A percentile compares a stretch with the other conserved stretches of the same genome.
These are phyloP conservation scores for Alternaria hordeiaustralica DNA, from an alignment of 2,329 filamentous ascomycete genomes.

Conservation along the genomic window DNA sequence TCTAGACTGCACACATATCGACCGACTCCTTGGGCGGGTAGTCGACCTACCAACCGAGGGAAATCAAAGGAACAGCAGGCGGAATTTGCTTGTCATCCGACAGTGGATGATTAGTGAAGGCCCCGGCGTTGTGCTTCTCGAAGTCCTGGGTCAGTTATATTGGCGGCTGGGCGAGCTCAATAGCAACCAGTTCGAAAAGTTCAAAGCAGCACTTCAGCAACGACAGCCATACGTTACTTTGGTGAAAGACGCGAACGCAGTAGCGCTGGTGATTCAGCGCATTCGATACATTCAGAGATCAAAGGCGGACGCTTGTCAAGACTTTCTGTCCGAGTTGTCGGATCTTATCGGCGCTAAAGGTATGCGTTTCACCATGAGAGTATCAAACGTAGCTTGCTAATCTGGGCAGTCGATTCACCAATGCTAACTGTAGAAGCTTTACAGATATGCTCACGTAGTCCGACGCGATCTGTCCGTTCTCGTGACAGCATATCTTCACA, in stretches of 20 bases:
- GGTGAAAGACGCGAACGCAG: slow-evolving; percentile 31
- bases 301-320: slow-evolving; percentile 44
- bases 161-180: slow-evolving; percentile 46
- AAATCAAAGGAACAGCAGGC: slow-evolving; percentile 44
- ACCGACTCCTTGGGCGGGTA: slow-evolving; percentile 41
- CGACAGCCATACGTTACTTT: slow-evolving; percentile 37
- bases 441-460: slow-evolving; percentile 33
- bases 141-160: slow-evolving; percentile 45
- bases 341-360: slow-evolving; percentile 39
- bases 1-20: slow-evolving; percentile 45
- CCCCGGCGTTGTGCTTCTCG: slow-evolving; percentile 39
- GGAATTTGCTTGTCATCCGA: slow-evolving; percentile 42
- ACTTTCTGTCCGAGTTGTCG: slow-evolving; percentile 44
- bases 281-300: slow-evolving; percentile 41
- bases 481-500: slow-evolving; percentile 33
- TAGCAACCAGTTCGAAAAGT: slow-evolving; percentile 46
- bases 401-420: slow-evolving; percentile 31
- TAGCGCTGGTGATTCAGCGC: slow-evolving; percentile 41
- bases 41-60: slow-evolving; percentile 45
- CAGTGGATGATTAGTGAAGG: slow-evolving; percentile 46
- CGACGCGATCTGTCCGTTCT: slow-evolving; percentile 33
- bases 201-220: slow-evolving; percentile 38
- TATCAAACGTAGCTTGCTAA: slow-evolving; percentile 12
- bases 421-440: slow-evolving; percentile 32
- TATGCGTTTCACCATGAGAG: slow-evolving; percentile 7